A percentile compares a stretch with the other conserved stretches of the same genome.
These are phyloP conservation scores for Populus trichocarpa DNA, from an alignment of 441 rosid species.

Conservation along the genomic window DNA sequence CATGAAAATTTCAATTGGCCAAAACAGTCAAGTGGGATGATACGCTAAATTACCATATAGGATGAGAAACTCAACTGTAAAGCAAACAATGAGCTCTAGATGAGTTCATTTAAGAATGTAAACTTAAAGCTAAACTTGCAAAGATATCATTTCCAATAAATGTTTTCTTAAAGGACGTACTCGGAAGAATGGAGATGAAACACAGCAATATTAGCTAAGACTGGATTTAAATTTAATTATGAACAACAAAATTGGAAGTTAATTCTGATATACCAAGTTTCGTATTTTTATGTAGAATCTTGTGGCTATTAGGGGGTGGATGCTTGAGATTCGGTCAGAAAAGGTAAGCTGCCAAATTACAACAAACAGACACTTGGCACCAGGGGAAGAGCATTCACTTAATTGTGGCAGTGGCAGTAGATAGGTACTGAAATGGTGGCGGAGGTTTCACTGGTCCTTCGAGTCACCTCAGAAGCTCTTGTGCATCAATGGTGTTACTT, in stretches of 20 bases:
- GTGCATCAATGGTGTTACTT: background rate
- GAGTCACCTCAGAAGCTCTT: background rate
- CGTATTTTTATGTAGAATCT: background rate
- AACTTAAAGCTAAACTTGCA: background rate
- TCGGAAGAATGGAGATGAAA: background rate
- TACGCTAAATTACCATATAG: background rate
- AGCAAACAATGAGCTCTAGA: background rate
- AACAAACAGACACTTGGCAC: background rate
- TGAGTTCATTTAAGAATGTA: background rate
- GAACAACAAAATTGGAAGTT: background rate
- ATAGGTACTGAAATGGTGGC: background rate
- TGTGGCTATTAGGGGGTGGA: background rate
- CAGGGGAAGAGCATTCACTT: background rate
- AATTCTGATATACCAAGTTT: background rate
- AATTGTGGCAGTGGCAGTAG: slow-evolving; percentile 3
- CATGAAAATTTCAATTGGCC: background rate
- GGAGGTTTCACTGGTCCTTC: background rate
- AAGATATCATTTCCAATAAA: background rate
- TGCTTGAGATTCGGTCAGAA: background rate
- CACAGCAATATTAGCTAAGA: background rate
- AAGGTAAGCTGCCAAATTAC: background rate
- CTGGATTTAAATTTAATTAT: background rate
- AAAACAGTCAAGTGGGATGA: background rate
- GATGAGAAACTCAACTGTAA: background rate
- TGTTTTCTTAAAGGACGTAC: background rate